Conservation (phyloP, 371 early-diverging fungal genomes). For the Mortierella sp. region DNA sequence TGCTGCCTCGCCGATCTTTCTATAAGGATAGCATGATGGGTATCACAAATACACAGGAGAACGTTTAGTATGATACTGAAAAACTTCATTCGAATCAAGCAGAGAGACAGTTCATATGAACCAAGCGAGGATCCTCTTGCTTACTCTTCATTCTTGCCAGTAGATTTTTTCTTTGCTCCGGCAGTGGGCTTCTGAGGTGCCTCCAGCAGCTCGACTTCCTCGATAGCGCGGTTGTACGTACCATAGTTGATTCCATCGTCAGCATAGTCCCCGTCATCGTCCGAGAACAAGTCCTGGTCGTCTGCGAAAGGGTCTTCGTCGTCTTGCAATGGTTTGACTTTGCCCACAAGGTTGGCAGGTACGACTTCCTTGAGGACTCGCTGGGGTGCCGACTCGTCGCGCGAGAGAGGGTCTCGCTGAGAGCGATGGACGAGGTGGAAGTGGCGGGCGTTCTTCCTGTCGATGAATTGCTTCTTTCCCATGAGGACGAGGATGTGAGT, state of each 20-base stretch:
- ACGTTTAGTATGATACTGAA: not conserved
- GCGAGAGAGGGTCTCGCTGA: constrained; percentile 92
- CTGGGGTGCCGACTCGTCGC: constrained; percentile 81
- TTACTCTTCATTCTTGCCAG: constrained; percentile 34
- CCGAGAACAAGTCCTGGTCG: constrained; percentile 33
- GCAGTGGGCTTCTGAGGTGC: constrained; percentile 11
- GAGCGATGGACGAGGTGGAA: constrained; percentile 95
- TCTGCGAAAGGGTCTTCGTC: constrained; percentile 40
- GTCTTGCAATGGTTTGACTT: constrained; percentile 53
- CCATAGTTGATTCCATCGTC: constrained; percentile 51
- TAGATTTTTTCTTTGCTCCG: constrained; percentile 21
- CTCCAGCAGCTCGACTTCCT: constrained; percentile 40
- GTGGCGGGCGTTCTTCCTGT: constrained; percentile 83
- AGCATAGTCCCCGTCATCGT: constrained; percentile 15
- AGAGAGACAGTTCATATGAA: not conserved
- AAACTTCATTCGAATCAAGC: too few relatives aligned
- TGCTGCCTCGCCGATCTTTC: constrained; percentile 79
- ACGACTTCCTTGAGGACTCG: constrained; percentile 86
- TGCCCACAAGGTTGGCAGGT: constrained; percentile 71
- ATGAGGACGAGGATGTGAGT: constrained; percentile 48
- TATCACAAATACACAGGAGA: not conserved
- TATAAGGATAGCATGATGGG: constrained; percentile 18
- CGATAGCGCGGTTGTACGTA: constrained; percentile 38
- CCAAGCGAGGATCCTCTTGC: not conserved
- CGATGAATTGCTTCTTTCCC: constrained; percentile 89